Percentiles rank a stretch among this genome's conserved stretches.
Evolutionary conservation across 306 rosid genomes (phyloP).

Genomic region (Betula pendula): DNA sequence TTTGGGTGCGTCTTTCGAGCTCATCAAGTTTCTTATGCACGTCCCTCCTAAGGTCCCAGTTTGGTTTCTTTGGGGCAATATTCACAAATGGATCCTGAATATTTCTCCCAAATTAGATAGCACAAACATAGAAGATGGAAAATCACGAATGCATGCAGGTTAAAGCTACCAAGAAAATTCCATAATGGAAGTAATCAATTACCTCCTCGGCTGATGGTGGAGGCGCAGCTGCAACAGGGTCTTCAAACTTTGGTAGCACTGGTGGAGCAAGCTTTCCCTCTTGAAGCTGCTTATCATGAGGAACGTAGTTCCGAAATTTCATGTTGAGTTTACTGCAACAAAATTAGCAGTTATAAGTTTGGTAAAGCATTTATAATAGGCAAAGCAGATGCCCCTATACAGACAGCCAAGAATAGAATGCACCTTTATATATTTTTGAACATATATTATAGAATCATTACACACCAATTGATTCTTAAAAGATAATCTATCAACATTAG

Average conservation of each 20-base stretch:
- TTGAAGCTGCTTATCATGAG: constrained; percentile 84
- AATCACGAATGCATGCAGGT: not conserved
- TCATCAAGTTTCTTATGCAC: constrained; percentile 97
- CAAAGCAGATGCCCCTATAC: not conserved
- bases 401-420: not conserved
- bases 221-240: constrained; percentile 63
- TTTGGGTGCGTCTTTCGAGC: constrained; percentile 88
- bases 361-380: not conserved
- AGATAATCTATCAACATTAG: not conserved
- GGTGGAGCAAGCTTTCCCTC: constrained; percentile 87
- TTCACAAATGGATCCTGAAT: constrained; percentile 87
- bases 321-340: constrained; percentile 51
- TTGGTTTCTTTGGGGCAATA: constrained; percentile 97
- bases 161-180: not conserved
- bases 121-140: not conserved
- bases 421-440: not conserved
- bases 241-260: constrained; percentile 83
- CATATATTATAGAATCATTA: not conserved
- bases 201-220: constrained; percentile 59
- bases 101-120: not conserved
- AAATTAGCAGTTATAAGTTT: not conserved
- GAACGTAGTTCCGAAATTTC: constrained; percentile 95
- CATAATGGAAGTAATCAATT: not conserved
- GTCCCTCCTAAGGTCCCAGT: constrained; percentile 92
- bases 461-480: not conserved